phyloP scores from a whole-genome alignment of 805 yeast genomes.

The Wickerhamiella qilinensis region DNA sequence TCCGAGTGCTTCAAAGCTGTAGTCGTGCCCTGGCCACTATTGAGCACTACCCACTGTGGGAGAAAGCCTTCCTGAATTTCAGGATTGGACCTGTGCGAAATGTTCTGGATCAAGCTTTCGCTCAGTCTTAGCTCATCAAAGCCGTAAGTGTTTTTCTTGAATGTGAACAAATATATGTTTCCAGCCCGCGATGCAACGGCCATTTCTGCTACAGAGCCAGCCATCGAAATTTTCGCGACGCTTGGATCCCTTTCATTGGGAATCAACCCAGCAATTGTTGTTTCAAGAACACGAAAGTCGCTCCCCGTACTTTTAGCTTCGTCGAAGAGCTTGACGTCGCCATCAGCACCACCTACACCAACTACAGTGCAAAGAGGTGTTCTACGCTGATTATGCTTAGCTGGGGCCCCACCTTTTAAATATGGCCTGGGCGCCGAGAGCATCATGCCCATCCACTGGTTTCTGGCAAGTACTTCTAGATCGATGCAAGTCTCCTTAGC shows the following conservation, averaged over 20 bases:
- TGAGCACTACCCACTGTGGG: conserved; percentile 35
- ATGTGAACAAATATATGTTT: conserved; percentile 60
- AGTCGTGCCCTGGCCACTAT: conserved; percentile 31
- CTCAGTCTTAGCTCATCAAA: conserved; percentile 7
- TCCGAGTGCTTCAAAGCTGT: conserved; percentile 52
- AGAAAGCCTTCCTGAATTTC: conserved; percentile 41
- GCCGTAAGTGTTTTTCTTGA: conserved; percentile 34
- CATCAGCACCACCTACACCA: conserved; percentile 58
- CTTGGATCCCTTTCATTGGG: conserved; percentile 25
- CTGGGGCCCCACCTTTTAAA: conserved; percentile 69
- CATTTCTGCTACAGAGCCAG: conserved; percentile 62
- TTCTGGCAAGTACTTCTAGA: conserved; percentile 41
- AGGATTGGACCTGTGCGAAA: conserved; percentile 18
- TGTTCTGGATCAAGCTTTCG: conserved; percentile 23
- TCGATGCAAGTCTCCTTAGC: conserved; percentile 47
- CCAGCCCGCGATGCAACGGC: conserved; percentile 54
- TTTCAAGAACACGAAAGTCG: conserved; percentile 41
- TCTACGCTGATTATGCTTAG: conserved; percentile 31
- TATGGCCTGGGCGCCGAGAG: conserved; percentile 34
- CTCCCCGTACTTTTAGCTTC: conserved; percentile 59
- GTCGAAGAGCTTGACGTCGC: conserved; percentile 67
- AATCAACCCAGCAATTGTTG: conserved; percentile 31
- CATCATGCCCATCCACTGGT: conserved; percentile 70
- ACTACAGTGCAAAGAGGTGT: conserved; percentile 38
- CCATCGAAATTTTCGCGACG: conserved; percentile 49